phyloP scores from a whole-genome alignment of 345 rosid genomes.

The Dovyalis caffra region DNA sequence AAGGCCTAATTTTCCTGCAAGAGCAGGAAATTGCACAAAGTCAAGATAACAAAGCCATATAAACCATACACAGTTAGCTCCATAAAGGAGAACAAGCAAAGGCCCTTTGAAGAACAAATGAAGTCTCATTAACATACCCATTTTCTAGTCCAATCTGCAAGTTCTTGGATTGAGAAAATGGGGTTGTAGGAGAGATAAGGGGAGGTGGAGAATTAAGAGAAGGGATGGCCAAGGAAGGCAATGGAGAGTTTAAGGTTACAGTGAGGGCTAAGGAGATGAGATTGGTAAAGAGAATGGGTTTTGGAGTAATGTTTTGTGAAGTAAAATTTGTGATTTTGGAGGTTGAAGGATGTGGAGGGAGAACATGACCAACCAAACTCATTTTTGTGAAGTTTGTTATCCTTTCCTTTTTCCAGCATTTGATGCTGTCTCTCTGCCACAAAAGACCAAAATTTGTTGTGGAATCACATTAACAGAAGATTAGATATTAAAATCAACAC shows the following conservation, averaged over 20 bases:
- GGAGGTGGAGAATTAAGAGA: slow-evolving; percentile 52
- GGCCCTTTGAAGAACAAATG: background rate
- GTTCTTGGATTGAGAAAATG: slow-evolving; percentile 88
- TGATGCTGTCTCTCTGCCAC: too few species aligned
- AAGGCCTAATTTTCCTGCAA: slow-evolving; percentile 79
- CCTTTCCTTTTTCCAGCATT: background rate
- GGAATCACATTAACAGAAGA: too few species aligned
- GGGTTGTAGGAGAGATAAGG: slow-evolving; percentile 59
- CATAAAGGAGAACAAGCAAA: background rate
- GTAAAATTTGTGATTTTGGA: slow-evolving; percentile 17
- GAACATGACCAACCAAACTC: slow-evolving; percentile 32
- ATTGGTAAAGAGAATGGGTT: slow-evolving; percentile 33
- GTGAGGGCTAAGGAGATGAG: slow-evolving; percentile 61
- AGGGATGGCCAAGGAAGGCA: slow-evolving; percentile 68
- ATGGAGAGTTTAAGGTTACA: slow-evolving; percentile 45
- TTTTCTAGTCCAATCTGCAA: slow-evolving; percentile 61
- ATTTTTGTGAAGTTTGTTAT: slow-evolving; percentile 11
- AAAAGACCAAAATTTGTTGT: too few species aligned
- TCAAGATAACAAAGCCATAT: background rate
- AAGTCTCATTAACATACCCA: slow-evolving; percentile 44
- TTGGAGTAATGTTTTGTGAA: slow-evolving; percentile 17
- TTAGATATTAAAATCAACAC: too few species aligned
- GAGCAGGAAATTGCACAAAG: background rate
- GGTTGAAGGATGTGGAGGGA: slow-evolving; percentile 25
- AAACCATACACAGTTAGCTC: background rate